A percentile compares a stretch with the other conserved stretches of the same genome.
phyloP scores from a whole-genome alignment of 805 yeast species.

The Suhomyces xylopsoci region DNA sequence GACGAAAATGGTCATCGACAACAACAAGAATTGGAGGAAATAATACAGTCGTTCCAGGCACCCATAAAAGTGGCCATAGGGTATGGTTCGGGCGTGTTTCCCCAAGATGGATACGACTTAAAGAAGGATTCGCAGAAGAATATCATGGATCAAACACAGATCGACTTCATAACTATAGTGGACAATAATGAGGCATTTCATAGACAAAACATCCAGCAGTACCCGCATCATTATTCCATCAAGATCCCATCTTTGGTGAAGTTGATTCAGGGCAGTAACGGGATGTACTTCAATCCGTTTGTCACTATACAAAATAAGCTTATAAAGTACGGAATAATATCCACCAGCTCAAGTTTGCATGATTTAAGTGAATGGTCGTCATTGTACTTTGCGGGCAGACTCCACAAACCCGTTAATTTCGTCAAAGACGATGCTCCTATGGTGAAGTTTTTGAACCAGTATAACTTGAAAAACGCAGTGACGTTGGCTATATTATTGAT shows the following conservation, averaged over 20 bases:
- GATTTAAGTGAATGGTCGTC: slow-evolving; percentile 86
- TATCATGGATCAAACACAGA: slow-evolving; percentile 50
- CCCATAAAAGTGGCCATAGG: slow-evolving; percentile 84
- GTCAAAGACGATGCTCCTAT: slow-evolving; percentile 57
- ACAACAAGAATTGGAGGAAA: slow-evolving; percentile 42
- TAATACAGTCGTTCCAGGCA: slow-evolving; percentile 59
- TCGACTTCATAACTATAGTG: slow-evolving; percentile 84
- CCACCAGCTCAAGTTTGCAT: slow-evolving; percentile 52
- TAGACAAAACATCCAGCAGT: slow-evolving; percentile 58
- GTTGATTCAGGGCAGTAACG: slow-evolving; percentile 58
- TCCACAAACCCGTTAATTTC: slow-evolving; percentile 89
- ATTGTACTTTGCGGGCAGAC: slow-evolving; percentile 84
- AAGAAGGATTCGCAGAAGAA: slow-evolving; percentile 20
- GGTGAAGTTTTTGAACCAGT: slow-evolving; percentile 66
- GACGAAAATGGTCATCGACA: slow-evolving; percentile 5
- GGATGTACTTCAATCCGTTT: slow-evolving; percentile 92
- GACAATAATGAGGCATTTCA: slow-evolving; percentile 77
- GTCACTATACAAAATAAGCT: slow-evolving; percentile 51
- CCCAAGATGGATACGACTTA: slow-evolving; percentile 49
- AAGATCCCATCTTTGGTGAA: slow-evolving; percentile 23
- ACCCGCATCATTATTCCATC: slow-evolving; percentile 74
- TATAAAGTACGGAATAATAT: slow-evolving; percentile 86
- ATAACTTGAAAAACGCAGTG: slow-evolving; percentile 75
- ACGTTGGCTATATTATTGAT: slow-evolving; percentile 61
- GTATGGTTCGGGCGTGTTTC: slow-evolving; percentile 91